phyloP scores from a whole-genome alignment of 345 rosid species.

The Moricandia arvensis region DNA sequence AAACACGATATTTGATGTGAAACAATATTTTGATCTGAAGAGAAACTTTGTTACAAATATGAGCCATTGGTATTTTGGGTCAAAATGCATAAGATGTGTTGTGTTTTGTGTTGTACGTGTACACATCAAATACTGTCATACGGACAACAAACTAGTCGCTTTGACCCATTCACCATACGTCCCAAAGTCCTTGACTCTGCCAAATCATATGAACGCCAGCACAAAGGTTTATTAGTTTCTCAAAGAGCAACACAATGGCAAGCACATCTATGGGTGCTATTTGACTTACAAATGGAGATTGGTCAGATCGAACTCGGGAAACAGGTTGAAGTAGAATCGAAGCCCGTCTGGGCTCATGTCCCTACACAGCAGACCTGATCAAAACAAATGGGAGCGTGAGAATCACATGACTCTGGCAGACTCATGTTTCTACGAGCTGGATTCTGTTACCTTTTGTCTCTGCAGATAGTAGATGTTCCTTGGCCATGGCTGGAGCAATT shows the following conservation, averaged over 20 bases:
- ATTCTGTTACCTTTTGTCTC: conserved; percentile 68
- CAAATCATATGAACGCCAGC: background rate
- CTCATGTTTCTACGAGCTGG: background rate
- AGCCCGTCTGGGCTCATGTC: conserved; percentile 90
- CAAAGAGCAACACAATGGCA: background rate
- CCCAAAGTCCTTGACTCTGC: conserved; percentile 50
- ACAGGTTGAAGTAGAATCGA: conserved; percentile 73
- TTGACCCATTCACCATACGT: conserved; percentile 51
- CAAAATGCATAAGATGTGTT: conserved; percentile 6
- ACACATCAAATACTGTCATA: conserved; percentile 21
- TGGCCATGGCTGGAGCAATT: conserved; percentile 98
- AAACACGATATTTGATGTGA: background rate
- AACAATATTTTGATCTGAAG: no score
- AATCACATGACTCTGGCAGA: conserved; percentile 3
- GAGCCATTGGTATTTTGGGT: background rate
- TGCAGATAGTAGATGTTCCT: conserved; percentile 88
- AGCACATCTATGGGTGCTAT: background rate
- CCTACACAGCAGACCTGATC: conserved; percentile 83
- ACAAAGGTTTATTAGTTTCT: conserved; percentile 8
- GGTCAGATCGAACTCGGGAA: conserved; percentile 57
- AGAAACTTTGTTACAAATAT: background rate
- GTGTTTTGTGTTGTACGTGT: background rate
- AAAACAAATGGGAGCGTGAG: conserved; percentile 44
- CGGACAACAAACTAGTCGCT: conserved; percentile 32
- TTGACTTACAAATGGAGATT: conserved; percentile 61